phyloP scores from a whole-genome alignment of 2,329 filamentous ascomycete species.

The Aureobasidium sp. region DNA sequence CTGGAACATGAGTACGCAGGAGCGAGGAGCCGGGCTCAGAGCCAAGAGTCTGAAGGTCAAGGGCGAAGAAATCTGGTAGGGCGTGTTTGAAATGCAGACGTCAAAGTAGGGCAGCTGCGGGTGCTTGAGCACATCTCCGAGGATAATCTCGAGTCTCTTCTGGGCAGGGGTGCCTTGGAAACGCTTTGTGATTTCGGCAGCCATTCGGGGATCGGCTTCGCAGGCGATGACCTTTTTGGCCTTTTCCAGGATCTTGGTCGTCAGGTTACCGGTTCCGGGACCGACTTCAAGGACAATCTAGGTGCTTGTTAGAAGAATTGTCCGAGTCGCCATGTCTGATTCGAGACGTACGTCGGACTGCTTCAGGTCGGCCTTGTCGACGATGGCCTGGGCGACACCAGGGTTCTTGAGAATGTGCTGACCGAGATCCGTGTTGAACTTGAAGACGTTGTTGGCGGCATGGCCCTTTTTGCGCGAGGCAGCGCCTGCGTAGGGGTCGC shows the following conservation, averaged over 20 bases:
- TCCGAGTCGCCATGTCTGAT: neutral
- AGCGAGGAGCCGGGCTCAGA: conserved; percentile 69
- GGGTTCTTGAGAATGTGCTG: conserved; percentile 91
- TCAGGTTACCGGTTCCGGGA: conserved; percentile 82
- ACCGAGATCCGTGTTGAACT: conserved; percentile 88
- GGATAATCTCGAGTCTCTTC: conserved; percentile 74
- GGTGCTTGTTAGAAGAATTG: neutral
- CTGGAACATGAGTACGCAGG: conserved; percentile 91
- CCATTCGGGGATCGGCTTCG: conserved; percentile 94
- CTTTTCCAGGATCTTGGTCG: conserved; percentile 78
- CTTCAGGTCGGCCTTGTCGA: conserved; percentile 80
- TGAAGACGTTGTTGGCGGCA: conserved; percentile 73
- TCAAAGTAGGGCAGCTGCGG: conserved; percentile 70
- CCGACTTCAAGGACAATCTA: conserved; percentile 78
- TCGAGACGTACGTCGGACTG: conserved; percentile 57
- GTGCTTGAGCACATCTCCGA: conserved; percentile 86
- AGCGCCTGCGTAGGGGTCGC: conserved; percentile 35
- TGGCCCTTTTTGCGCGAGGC: conserved; percentile 39
- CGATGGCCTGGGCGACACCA: conserved; percentile 71
- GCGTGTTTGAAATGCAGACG: conserved; percentile 73
- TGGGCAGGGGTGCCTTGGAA: conserved; percentile 82
- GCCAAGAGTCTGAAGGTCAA: conserved; percentile 85
- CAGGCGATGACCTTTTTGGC: conserved; percentile 78
- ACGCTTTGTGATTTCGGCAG: conserved; percentile 85
- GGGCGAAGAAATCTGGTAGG: conserved; percentile 76